Base-by-base conservation (phyloP, 257 asterid genomes). In the Solanum habrochaites region DNA sequence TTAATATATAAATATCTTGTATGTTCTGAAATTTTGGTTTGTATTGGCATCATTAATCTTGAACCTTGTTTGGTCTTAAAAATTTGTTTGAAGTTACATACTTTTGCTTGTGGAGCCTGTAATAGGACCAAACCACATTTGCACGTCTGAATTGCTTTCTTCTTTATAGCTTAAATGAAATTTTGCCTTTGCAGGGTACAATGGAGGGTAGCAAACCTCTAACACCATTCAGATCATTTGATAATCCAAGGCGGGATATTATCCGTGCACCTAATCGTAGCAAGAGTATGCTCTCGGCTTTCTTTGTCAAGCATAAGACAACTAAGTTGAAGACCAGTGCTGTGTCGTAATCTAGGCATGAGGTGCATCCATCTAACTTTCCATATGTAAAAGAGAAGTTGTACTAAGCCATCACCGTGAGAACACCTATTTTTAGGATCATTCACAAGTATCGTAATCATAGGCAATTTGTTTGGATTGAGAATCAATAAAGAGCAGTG, bases 261-360 rank as follows among this genome's bases (percentile, higher is more conserved):
- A 88, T 90, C 47, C 91, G 90, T 11, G 91, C 90, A 5, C 96
- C 95, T 87, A 85, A 85, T 72, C 94, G 96, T 37, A 94, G 96
- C 86, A 96, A 91, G 89, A 94, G 96, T 73, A 42, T 96, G 91
- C 89, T 96, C 77, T 93, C 99, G 2, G 85, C 94, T 37, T 92
- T 96, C 93, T 96, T 94, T 88, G 90, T 88, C 87, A 96, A 93
- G 93, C 94, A 93, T 75, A 95, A 96, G 93, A 82, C 94, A 40
- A 88, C 89, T 64, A 92, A 90, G 82, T 78, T 88, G 86, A 91
- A 87, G 88, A 75, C 88, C 11, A 80, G 84, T 73, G 81, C 88
- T 12, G 88, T 87, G 43, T 89, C 83, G n/a, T 89, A 78, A 82
- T 58, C 47, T 81, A 62, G 82, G 7, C 27, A 66, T 21, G 60